Conservation (phyloP, 2,329 filamentous ascomycete species). For the Cladosporium oxysporum region DNA sequence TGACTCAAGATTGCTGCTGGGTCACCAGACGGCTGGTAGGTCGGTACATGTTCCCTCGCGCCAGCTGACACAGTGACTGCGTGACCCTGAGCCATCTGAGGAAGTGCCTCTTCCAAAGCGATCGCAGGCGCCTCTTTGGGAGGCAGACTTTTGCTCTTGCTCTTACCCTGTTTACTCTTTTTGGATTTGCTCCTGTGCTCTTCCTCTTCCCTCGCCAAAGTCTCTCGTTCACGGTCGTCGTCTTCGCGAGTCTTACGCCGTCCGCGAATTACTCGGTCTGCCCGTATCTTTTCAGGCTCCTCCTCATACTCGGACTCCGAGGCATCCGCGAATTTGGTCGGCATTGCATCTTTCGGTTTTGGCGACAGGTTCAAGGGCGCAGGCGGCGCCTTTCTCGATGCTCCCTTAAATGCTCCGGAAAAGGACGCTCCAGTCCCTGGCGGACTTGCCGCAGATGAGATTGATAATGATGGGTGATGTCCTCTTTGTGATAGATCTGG, state of each 20-base stretch:
- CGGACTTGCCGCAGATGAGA: conserved; percentile 19
- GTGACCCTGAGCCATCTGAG: background rate
- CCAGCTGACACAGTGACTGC: background rate
- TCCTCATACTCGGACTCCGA: conserved; percentile 85
- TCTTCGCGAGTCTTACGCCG: conserved; percentile 83
- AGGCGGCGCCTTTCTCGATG: conserved; percentile 76
- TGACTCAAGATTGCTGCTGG: conserved; percentile 33
- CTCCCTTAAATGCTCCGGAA: conserved; percentile 26
- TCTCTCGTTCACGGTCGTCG: conserved; percentile 77
- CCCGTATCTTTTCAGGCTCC: conserved; percentile 53
- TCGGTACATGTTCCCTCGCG: conserved; percentile 23
- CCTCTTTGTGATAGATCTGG: conserved; percentile 22
- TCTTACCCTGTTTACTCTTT: conserved; percentile 63
- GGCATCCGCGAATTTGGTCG: conserved; percentile 53
- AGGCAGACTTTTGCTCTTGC: conserved; percentile 38
- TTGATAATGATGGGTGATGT: conserved; percentile 17
- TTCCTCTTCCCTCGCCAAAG: conserved; percentile 60
- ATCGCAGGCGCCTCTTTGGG: conserved; percentile 23
- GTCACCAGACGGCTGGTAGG: conserved; percentile 27
- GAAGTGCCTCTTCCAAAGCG: background rate
- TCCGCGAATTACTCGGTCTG: conserved; percentile 55
- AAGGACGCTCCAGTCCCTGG: conserved; percentile 23
- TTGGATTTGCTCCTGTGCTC: conserved; percentile 73
- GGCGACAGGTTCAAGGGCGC: conserved; percentile 73
- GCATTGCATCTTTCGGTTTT: conserved; percentile 17